Evolutionary conservation across 2,329 filamentous ascomycete species (phyloP), one percentile per base, ranked within the genome.

Genomic region (Sporothrix protearum): DNA sequence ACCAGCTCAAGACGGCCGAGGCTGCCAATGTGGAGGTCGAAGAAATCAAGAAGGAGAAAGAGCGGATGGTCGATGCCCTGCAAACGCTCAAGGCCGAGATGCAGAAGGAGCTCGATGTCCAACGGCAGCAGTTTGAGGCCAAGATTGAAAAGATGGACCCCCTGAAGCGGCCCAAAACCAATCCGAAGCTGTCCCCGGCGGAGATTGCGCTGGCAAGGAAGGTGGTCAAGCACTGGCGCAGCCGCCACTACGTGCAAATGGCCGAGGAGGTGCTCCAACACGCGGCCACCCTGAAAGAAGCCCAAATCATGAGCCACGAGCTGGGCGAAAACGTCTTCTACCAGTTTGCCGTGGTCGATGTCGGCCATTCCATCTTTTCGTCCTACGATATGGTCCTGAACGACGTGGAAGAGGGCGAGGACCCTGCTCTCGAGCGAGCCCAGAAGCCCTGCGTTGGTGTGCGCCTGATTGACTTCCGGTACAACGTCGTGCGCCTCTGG

Each of bases 381-480:
- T 97, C 94, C 0, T 99, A 99, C 81, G 96, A 99, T 80, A 91
- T 99, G 81, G 94, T 98, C 3, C 85, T 99, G 55, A 97, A 97
- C 77, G 95, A 93, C 25, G 89, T 97, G 55, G 89, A 91, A 10
- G 95, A 98, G 79, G 93, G 95, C 30, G 88, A 91, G 72, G 94
- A 97, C 77, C 84, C 91, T 42, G 90, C 91, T 22, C 86, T 99
- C 7, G 93, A 97, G 73, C 88, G 91, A 74, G 88, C 92, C 1
- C 88, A 87, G 61, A 98, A 97, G 80, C 96, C 96, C 3, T 98
- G 95, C 80, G 90, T 98, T 59, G 95, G 91, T 1, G 88, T 98
- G 19, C 88, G 96, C 36, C 92, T 98, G 28, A 89, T 97, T 73
- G 95, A 99, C 81, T 97, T 95, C 83, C 92, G 91, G 78, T 89